These are phyloP conservation scores for Aureobasidium sp. DNA, from an alignment of 2,329 filamentous ascomycete species.

Conservation along the genomic window DNA sequence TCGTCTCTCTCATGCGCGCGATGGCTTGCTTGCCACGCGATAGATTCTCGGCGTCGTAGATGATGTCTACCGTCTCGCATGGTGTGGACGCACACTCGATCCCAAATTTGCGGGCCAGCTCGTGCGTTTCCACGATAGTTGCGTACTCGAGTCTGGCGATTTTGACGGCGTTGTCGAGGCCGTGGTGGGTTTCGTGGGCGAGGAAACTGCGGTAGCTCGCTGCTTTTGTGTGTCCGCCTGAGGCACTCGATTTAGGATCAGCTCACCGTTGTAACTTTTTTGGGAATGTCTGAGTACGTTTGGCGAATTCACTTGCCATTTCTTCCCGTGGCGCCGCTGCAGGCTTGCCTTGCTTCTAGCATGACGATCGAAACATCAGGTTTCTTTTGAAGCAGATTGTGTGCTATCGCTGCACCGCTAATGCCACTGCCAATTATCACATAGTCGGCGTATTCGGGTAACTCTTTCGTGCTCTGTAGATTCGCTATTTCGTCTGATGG, in stretches of 20 bases:
- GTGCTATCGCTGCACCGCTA: constrained; percentile 33
- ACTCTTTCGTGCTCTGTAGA: constrained; percentile 22
- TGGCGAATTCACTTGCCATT: constrained; percentile 24
- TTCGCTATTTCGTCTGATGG: constrained; percentile 34
- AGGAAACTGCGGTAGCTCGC: constrained; percentile 47
- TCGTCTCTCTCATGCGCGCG: constrained; percentile 38
- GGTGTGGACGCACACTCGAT: constrained; percentile 46
- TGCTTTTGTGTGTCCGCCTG: constrained; percentile 44
- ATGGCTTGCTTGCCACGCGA: constrained; percentile 35
- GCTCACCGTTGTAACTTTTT: not conserved
- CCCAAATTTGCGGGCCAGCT: constrained; percentile 42
- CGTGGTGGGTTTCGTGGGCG: constrained; percentile 40
- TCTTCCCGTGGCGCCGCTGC: constrained; percentile 36
- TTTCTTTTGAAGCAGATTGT: constrained; percentile 28
- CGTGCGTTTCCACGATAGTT: constrained; percentile 49
- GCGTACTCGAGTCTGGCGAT: constrained; percentile 36
- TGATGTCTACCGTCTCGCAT: constrained; percentile 51
- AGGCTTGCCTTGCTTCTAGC: constrained; percentile 35
- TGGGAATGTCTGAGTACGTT: not conserved
- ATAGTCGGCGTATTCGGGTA: constrained; percentile 28
- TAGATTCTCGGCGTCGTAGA: constrained; percentile 47
- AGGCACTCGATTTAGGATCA: not conserved
- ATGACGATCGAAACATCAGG: constrained; percentile 27
- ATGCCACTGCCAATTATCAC: constrained; percentile 37
- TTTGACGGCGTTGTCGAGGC: constrained; percentile 42